Evolutionary conservation across 371 early-diverging fungal genomes (phyloP).

Genomic region (Rhizopus sp.): DNA sequence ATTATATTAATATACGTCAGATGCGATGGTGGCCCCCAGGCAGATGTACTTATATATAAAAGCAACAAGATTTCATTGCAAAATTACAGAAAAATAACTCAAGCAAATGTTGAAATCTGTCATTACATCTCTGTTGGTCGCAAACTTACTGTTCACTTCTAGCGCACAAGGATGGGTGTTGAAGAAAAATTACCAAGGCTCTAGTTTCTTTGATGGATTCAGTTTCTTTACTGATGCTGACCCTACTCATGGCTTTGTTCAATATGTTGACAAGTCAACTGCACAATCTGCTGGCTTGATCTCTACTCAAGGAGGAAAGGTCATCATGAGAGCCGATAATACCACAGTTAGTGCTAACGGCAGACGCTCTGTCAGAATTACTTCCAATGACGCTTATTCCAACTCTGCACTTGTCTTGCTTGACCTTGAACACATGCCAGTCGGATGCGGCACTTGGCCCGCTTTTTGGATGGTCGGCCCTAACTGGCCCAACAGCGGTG

Average conservation of each 20-base stretch:
- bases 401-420: slow-evolving; percentile 32
- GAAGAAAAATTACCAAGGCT: slow-evolving; percentile 12
- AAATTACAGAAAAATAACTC: too few relatives aligned
- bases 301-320: slow-evolving; percentile 14
- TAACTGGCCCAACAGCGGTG: slow-evolving; percentile 39
- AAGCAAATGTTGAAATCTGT: slow-evolving; percentile 1
- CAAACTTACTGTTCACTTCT: background rate
- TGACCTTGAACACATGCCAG: slow-evolving; percentile 42
- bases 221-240: slow-evolving; percentile 38
- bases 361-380: slow-evolving; percentile 32
- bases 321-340: slow-evolving; percentile 20
- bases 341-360: slow-evolving; percentile 21
- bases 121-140: background rate
- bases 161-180: slow-evolving; percentile 24
- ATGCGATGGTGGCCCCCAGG: too few relatives aligned
- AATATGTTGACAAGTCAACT: slow-evolving; percentile 34
- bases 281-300: slow-evolving; percentile 20
- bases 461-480: slow-evolving; percentile 41
- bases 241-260: slow-evolving; percentile 50
- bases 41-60: too few relatives aligned
- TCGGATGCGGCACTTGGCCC: slow-evolving; percentile 45
- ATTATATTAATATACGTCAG: too few relatives aligned
- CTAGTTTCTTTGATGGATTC: slow-evolving; percentile 37
- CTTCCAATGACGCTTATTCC: slow-evolving; percentile 13
- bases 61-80: too few relatives aligned